phyloP scores from a whole-genome alignment of 768 basidiomycete species.

The Dictyophora rubrovolvata region DNA sequence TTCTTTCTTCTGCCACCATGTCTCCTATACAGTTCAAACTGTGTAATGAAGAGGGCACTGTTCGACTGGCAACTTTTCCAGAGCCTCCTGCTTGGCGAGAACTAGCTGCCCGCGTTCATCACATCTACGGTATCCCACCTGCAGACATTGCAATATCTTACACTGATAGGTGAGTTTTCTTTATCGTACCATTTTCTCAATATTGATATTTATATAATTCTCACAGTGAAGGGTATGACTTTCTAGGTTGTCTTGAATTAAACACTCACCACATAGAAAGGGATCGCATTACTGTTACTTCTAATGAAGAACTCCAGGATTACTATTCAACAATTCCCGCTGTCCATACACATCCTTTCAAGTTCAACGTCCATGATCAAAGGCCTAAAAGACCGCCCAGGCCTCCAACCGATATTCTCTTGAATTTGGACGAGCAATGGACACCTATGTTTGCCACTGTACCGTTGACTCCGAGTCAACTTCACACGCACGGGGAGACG shows the following conservation, averaged over 20 bases:
- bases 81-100: slow-evolving; percentile 42
- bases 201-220: not conserved
- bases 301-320: slow-evolving; percentile 69
- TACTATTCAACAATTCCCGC: slow-evolving; percentile 37
- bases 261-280: slow-evolving; percentile 32
- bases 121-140: slow-evolving; percentile 45
- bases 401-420: not conserved
- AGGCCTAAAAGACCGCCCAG: slow-evolving; percentile 13
- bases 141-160: slow-evolving; percentile 61
- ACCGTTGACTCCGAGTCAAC: slow-evolving; percentile 10
- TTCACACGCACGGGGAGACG: slow-evolving; percentile 33
- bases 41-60: slow-evolving; percentile 36
- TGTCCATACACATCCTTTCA: slow-evolving; percentile 29
- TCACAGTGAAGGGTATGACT: not conserved
- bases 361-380: slow-evolving; percentile 57
- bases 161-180: slow-evolving; percentile 31
- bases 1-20: slow-evolving; percentile 25
- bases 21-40: slow-evolving; percentile 56
- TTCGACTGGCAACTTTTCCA: slow-evolving; percentile 49
- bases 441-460: not conserved
- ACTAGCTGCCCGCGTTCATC: slow-evolving; percentile 46
- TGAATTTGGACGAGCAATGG: not conserved
- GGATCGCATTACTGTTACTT: slow-evolving; percentile 69
- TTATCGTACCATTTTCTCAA: not conserved
- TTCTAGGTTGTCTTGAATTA: not conserved